Base-by-base conservation (phyloP, 164 flowering plant genomes). In the Cinnamomum micranthum region DNA sequence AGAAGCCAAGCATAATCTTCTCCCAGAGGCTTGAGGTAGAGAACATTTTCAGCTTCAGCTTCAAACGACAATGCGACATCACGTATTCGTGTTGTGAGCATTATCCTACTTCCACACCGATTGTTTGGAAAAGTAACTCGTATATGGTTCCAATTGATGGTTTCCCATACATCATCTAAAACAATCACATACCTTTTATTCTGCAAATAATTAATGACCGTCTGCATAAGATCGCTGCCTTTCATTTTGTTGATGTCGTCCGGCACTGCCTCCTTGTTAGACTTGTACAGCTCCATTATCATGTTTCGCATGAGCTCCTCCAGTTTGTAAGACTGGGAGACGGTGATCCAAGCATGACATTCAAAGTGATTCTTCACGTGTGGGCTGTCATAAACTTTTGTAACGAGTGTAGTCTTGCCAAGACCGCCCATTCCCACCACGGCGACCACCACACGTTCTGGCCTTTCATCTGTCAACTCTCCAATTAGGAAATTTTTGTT, bases 111-210 rank as follows among this genome's bases (percentile, higher is more conserved):
- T 17, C 81, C 72, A 11, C 27, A 10, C 78, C 0, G 31, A 50
- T 17, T 20, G 41, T 76, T 68, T 0, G 83, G 87, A 3, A 86
- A 81, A 15, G 81, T 82, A 25, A 4, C 20, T 55, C 69, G 71
- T 13, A 83, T 22, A 25, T 41, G 62, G n/a, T 74, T 65, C 85
- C 86, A 86, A 2, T 69, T 78, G 1, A 71, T 70, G 2, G 0
- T 31, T 0, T 28, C 22, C 87, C 86, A 85, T 3, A 85, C 70
- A 76, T 87, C 88, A 75, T 86, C 89, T 22, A 86, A 19, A 2
- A 86, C 80, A 7, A 83, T 65, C 11, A 83, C 35, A 35, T 76
- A 84, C 28, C 75, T 78, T 11, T 41, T 55, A 0, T 70, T 4
- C 24, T 65, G 12, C 33, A 73, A 17, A 47, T 50, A 66, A 9